Conservation (phyloP, 768 basidiomycete genomes). For the Cyclocybe aegerita region DNA sequence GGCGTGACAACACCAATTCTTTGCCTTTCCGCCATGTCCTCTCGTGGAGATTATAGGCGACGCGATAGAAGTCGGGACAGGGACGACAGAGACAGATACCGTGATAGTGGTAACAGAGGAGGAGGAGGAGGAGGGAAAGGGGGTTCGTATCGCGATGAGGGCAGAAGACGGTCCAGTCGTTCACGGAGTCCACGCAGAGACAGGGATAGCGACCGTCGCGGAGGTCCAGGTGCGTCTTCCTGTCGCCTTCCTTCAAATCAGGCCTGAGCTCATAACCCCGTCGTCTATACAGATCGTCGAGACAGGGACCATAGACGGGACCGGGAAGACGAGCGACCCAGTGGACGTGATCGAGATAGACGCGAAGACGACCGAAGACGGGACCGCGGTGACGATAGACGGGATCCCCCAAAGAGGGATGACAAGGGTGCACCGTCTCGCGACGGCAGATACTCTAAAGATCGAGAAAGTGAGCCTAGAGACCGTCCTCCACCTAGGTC, state of each 20-base stretch:
- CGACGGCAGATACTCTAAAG: slow-evolving; percentile 12
- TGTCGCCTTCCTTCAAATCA: background rate
- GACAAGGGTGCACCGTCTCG: slow-evolving; percentile 25
- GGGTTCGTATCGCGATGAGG: slow-evolving; percentile 38
- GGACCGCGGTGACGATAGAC: slow-evolving; percentile 34
- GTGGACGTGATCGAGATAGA: slow-evolving; percentile 39
- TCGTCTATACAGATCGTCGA: slow-evolving; percentile 18
- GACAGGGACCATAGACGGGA: slow-evolving; percentile 29
- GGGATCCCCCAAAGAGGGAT: slow-evolving; percentile 34
- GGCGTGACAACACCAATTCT: slow-evolving; percentile 7
- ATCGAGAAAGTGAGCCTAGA: slow-evolving; percentile 13
- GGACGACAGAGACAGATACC: slow-evolving; percentile 47
- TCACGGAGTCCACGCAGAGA: slow-evolving; percentile 46
- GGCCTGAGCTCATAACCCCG: background rate
- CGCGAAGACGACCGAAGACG: slow-evolving; percentile 30
- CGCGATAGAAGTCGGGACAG: slow-evolving; percentile 69
- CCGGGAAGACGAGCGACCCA: slow-evolving; percentile 43
- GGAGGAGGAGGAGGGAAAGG: slow-evolving; percentile 33
- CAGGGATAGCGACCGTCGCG: slow-evolving; percentile 21
- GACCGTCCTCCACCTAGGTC: slow-evolving; percentile 10
- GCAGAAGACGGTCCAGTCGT: slow-evolving; percentile 46
- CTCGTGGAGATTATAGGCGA: slow-evolving; percentile 51
- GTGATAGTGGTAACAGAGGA: slow-evolving; percentile 29
- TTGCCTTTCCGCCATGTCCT: slow-evolving; percentile 46
- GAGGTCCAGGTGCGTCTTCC: slow-evolving; percentile 8